Evolutionary conservation across 257 asterid species (phyloP).

Genomic region (Jaltomata sinuosa): DNA sequence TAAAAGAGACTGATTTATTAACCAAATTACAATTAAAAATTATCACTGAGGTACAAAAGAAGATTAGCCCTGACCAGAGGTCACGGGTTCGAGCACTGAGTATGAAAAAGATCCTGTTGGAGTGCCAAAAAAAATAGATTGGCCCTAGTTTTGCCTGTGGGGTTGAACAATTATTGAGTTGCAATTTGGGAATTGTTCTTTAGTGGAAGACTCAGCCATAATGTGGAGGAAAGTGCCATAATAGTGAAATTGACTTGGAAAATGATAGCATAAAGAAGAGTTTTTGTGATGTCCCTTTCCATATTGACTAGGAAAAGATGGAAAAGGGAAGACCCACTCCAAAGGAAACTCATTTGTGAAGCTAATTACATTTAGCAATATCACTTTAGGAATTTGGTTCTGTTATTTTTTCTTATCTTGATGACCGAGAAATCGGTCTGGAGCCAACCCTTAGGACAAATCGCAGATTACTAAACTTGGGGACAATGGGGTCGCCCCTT

Average conservation of each 20-base stretch:
- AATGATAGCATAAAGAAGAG: not conserved
- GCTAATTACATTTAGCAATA: not conserved
- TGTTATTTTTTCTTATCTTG: not conserved
- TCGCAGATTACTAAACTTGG: not conserved
- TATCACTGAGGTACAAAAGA: not conserved
- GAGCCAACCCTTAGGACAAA: not conserved
- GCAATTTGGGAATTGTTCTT: not conserved
- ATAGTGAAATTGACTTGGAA: not conserved
- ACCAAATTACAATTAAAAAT: not conserved
- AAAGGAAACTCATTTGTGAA: not conserved
- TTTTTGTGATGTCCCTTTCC: not conserved
- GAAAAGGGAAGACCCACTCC: not conserved
- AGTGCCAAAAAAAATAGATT: too few species aligned
- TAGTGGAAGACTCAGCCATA: too few species aligned
- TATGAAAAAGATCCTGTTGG: too few species aligned
- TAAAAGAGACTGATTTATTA: not conserved
- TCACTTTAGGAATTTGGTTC: not conserved
- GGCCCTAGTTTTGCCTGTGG: not conserved
- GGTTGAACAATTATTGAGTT: not conserved
- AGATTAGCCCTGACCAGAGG: too few species aligned
- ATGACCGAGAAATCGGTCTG: not conserved
- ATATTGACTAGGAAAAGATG: too few species aligned
- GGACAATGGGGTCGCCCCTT: not conserved
- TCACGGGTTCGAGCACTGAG: too few species aligned
- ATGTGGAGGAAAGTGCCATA: not conserved